Evolutionary conservation across 2,329 filamentous ascomycete genomes (phyloP), one percentile per base, ranked within the genome.

Genomic region (Cladophialophora immunda): DNA sequence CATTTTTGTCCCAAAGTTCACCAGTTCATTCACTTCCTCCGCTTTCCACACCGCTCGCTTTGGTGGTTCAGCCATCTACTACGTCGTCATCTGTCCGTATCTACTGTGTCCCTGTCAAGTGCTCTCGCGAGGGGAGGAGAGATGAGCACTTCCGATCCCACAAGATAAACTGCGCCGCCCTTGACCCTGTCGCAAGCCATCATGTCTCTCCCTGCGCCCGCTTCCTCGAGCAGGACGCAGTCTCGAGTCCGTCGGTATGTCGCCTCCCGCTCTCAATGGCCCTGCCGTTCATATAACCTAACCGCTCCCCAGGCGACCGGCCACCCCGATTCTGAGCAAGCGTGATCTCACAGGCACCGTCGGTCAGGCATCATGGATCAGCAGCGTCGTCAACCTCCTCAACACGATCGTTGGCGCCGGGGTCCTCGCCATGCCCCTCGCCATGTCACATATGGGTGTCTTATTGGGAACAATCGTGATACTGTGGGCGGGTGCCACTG

Each of bases 351-450:
- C 61, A 41, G 90, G 90, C 58, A 76, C 80, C 50, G 80, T 79
- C 67, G 94, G 95, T 62, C 87, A 94, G 76, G 95, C 95, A 73
- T 91, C 92, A 73, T 97, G 92, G 88, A 79, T 90, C 62, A 97
- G 93, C 81, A 97, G 94, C 77, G 91, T 95, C 72, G 91, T 98
- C 81, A 99, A 99, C 78, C 84, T 99, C 71, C 85, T 98, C 71
- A 99, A 99, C 80, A 99, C 95, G 19, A 99, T 99, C 75, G 88
- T 99, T 70, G 95, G 95, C 64, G 94, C 95, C 38, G 95, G 95
- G 62, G 94, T 96, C 1, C 87, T 99, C 50, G 95, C 94, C 57
- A 91, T 97, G 94, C 94, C 94, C n/a, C 90, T 92, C 5, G 94
- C 95, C 53, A 88, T 99, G 80, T 95, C 93, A 15, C 93, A 97